phyloP scores from a whole-genome alignment of 2,329 filamentous ascomycete genomes.

The Aspergillus viridinutans region DNA sequence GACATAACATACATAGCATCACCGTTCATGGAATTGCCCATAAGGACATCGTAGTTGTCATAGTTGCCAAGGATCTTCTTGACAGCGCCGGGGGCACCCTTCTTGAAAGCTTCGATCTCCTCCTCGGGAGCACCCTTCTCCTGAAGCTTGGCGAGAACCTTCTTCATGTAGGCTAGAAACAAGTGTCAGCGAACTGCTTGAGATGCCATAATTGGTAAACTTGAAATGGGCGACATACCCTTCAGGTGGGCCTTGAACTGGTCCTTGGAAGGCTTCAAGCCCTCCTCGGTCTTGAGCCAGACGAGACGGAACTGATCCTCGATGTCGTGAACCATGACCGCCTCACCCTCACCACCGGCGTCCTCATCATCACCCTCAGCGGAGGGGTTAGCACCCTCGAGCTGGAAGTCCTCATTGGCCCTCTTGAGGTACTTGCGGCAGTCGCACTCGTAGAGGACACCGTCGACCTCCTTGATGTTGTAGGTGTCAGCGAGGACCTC shows the following conservation, averaged over 20 bases:
- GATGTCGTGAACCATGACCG: conserved; percentile 77
- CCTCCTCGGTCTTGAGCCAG: conserved; percentile 46
- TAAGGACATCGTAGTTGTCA: conserved; percentile 94
- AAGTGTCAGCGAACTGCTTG: conserved; percentile 3
- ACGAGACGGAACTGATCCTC: conserved; percentile 87
- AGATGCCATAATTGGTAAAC: background rate
- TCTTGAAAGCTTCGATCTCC: conserved; percentile 74
- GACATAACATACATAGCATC: conserved; percentile 75
- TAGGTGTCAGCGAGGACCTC: conserved; percentile 97
- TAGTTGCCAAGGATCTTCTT: conserved; percentile 87
- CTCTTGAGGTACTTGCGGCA: conserved; percentile 84
- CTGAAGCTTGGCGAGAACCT: conserved; percentile 67
- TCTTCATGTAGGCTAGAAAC: conserved; percentile 78
- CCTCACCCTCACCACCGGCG: conserved; percentile 66
- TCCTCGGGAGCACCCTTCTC: conserved; percentile 59
- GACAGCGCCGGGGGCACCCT: conserved; percentile 66
- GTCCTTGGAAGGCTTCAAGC: conserved; percentile 66
- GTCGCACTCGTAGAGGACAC: conserved; percentile 82
- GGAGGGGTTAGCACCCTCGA: conserved; percentile 85
- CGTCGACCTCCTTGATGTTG: conserved; percentile 74
- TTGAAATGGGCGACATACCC: conserved; percentile 50
- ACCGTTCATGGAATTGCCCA: conserved; percentile 86
- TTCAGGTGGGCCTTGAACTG: conserved; percentile 78
- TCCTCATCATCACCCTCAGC: conserved; percentile 73
- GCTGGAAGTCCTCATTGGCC: conserved; percentile 58